Conservation (phyloP, 1,139 yeast genomes). For the Diutina pseudorugosa region DNA sequence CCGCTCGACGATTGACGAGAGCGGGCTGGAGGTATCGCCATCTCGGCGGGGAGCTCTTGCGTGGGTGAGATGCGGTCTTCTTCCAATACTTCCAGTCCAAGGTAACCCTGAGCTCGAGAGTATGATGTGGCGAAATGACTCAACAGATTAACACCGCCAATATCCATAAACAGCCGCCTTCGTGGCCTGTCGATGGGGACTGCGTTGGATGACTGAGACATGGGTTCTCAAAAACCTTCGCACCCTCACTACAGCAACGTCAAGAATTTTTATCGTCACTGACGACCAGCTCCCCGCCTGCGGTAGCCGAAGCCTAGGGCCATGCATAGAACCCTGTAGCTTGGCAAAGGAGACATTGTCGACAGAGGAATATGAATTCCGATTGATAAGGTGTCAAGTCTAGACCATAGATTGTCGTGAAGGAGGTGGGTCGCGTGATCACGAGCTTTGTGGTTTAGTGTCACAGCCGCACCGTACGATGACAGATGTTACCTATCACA, state of each 20-base stretch:
- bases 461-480: no score
- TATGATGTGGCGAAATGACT: slow-evolving; percentile 71
- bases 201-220: background rate
- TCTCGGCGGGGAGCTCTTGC: background rate
- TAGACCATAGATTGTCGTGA: no score
- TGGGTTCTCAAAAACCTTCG: background rate
- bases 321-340: background rate
- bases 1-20: background rate
- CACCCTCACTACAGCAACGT: background rate
- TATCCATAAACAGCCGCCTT: slow-evolving; percentile 23
- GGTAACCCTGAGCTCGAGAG: slow-evolving; percentile 59
- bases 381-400: no score
- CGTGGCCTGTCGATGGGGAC: slow-evolving; percentile 7
- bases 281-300: background rate
- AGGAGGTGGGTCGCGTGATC: no score
- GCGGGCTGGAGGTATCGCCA: background rate
- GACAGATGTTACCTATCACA: no score
- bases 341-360: no score
- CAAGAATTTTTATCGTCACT: background rate
- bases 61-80: background rate
- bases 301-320: background rate
- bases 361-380: background rate
- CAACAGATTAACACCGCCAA: slow-evolving; percentile 55
- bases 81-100: slow-evolving; percentile 18
- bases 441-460: no score